Evolutionary conservation across 805 yeast genomes (phyloP).

Genomic region (Kazachstania viticola): DNA sequence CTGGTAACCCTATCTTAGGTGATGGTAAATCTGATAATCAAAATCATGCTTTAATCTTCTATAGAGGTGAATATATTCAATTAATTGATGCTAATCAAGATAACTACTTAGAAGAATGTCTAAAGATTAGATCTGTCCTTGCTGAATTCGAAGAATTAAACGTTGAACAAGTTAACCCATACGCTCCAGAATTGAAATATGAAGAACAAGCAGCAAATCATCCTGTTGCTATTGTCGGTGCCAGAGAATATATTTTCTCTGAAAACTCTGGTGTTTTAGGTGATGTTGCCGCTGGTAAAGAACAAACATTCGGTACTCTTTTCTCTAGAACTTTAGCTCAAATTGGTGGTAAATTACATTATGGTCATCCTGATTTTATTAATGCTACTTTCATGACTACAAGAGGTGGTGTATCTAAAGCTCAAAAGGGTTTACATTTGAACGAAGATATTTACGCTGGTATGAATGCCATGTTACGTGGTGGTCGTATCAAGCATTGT

Average conservation of each 20-base stretch:
- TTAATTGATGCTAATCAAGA: conserved; percentile 82
- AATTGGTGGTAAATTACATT: conserved; percentile 77
- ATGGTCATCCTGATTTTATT: conserved; percentile 82
- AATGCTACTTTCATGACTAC: conserved; percentile 69
- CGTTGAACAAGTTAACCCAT: conserved; percentile 70
- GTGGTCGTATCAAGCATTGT: conserved; percentile 81
- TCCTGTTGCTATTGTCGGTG: conserved; percentile 81
- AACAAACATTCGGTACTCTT: conserved; percentile 78
- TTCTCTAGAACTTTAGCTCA: conserved; percentile 76
- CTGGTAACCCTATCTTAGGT: conserved; percentile 80
- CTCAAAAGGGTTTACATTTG: conserved; percentile 75
- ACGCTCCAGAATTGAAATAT: conserved; percentile 59
- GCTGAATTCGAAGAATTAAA: conserved; percentile 75
- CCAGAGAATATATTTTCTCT: conserved; percentile 78
- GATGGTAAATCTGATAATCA: conserved; percentile 86
- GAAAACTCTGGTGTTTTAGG: conserved; percentile 79
- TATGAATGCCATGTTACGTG: conserved; percentile 71
- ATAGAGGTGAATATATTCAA: conserved; percentile 79
- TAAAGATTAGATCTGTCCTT: conserved; percentile 68
- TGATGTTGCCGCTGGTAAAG: conserved; percentile 86
- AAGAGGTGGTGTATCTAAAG: conserved; percentile 81
- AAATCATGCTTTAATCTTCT: conserved; percentile 67
- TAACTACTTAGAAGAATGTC: conserved; percentile 75
- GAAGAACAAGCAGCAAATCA: conserved; percentile 39
- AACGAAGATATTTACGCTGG: conserved; percentile 87